These are phyloP conservation scores for Podila verticillata DNA, from an alignment of 192 early-diverging fungal species.

Conservation along the genomic window DNA sequence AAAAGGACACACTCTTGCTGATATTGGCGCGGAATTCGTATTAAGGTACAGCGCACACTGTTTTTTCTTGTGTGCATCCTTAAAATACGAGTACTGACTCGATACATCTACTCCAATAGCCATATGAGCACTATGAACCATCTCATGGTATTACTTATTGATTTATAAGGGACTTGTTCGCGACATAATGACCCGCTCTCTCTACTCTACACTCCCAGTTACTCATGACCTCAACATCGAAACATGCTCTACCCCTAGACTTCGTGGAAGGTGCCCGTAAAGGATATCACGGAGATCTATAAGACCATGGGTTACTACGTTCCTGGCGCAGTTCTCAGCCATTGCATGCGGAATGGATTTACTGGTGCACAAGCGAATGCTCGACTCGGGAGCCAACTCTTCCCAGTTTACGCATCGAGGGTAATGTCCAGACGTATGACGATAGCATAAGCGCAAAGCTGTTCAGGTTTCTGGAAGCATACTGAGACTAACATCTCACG, in stretches of 20 bases:
- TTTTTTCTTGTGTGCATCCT: constrained; percentile 9
- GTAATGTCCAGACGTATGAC: constrained; percentile 14
- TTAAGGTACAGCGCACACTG: constrained; percentile 51
- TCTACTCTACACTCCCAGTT: background rate
- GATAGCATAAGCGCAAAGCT: background rate
- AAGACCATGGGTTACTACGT: constrained; percentile 53
- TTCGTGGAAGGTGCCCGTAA: constrained; percentile 70
- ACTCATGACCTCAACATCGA: background rate
- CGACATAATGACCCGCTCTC: background rate
- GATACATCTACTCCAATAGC: background rate
- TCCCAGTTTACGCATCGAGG: constrained; percentile 65
- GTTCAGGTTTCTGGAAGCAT: background rate
- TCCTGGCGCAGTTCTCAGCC: constrained; percentile 48
- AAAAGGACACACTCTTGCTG: constrained; percentile 66
- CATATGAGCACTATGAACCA: constrained; percentile 45
- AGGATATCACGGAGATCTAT: constrained; percentile 74
- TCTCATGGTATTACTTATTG: constrained; percentile 12
- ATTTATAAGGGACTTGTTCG: background rate
- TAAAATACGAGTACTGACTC: background rate
- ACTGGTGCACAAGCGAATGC: constrained; percentile 66
- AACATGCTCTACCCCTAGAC: constrained; percentile 1
- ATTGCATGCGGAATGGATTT: constrained; percentile 71
- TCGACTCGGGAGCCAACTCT: constrained; percentile 63
- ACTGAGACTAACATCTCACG: constrained; percentile 29
- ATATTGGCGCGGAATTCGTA: constrained; percentile 73